phyloP scores from a whole-genome alignment of 805 yeast species.

The Kodamaea nitidulidarum region DNA sequence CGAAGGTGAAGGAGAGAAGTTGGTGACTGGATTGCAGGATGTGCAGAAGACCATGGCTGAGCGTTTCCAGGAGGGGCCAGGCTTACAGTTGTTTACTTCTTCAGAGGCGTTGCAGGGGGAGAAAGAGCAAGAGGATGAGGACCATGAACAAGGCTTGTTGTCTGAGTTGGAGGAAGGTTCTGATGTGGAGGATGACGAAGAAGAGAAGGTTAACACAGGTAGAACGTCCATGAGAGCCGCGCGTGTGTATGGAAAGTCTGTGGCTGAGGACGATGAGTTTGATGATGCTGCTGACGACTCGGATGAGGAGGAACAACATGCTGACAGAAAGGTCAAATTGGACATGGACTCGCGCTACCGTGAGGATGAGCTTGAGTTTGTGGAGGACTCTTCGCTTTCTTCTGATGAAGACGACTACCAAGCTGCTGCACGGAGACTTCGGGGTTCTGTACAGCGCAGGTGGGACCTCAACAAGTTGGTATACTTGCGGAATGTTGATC shows the following conservation, averaged over 20 bases:
- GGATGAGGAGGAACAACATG: conserved; percentile 31
- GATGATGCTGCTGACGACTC: conserved; percentile 37
- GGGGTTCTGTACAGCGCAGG: conserved; percentile 47
- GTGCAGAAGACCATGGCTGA: conserved; percentile 59
- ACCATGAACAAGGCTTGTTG: conserved; percentile 21
- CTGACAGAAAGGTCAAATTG: conserved; percentile 31
- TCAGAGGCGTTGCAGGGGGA: conserved; percentile 45
- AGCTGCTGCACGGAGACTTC: conserved; percentile 56
- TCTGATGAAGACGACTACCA: conserved; percentile 40
- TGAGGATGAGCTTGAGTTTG: conserved; percentile 38
- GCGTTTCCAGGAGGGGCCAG: conserved; percentile 58
- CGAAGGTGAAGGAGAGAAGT: conserved; percentile 82
- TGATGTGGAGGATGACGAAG: conserved; percentile 33
- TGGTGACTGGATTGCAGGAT: conserved; percentile 77
- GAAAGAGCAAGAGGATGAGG: conserved; percentile 39
- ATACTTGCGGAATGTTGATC: conserved; percentile 73
- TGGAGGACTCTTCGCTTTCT: conserved; percentile 45
- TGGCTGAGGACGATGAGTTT: conserved; percentile 45
- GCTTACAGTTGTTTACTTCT: conserved; percentile 68
- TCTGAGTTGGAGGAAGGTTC: conserved; percentile 25
- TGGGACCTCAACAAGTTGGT: conserved; percentile 83
- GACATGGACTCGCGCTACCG: conserved; percentile 39
- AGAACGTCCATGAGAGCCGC: conserved; percentile 57
- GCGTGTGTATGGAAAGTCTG: conserved; percentile 52
- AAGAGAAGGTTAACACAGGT: conserved; percentile 47